Conservation (phyloP, 1,284 basidiomycete species). For the Leccinum subrobustum region DNA sequence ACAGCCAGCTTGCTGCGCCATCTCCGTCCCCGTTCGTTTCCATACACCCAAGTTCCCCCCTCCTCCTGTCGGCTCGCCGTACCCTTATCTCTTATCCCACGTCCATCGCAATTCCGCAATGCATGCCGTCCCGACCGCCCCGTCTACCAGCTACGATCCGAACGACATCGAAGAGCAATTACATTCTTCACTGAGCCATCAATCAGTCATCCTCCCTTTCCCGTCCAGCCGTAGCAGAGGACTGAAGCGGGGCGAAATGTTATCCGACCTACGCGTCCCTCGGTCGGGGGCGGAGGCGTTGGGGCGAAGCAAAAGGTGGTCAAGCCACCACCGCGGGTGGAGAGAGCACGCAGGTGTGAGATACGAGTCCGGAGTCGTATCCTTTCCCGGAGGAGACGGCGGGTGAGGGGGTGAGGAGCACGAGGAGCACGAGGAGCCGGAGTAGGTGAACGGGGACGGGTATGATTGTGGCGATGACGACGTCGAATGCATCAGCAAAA, state of each 20-base stretch:
- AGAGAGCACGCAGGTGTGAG: slow-evolving; percentile 73
- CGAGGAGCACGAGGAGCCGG: slow-evolving; percentile 38
- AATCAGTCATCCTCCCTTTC: slow-evolving; percentile 60
- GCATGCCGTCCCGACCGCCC: slow-evolving; percentile 39
- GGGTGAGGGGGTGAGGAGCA: slow-evolving; percentile 42
- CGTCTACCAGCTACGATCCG: slow-evolving; percentile 48
- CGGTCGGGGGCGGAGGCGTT: neutral
- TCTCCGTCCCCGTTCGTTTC: slow-evolving; percentile 50
- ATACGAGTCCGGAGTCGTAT: slow-evolving; percentile 74
- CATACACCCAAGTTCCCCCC: slow-evolving; percentile 45
- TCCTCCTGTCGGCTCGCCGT: slow-evolving; percentile 63
- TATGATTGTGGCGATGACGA: slow-evolving; percentile 37
- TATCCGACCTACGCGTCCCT: slow-evolving; percentile 20
- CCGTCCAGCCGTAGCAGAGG: slow-evolving; percentile 37
- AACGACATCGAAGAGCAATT: slow-evolving; percentile 65
- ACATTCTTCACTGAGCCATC: slow-evolving; percentile 73
- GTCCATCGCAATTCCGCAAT: slow-evolving; percentile 53
- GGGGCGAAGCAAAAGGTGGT: slow-evolving; percentile 31
- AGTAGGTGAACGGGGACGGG: slow-evolving; percentile 38
- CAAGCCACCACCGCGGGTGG: slow-evolving; percentile 70
- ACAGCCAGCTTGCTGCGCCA: no score
- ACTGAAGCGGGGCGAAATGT: slow-evolving; percentile 37
- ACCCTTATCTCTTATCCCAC: slow-evolving; percentile 73
- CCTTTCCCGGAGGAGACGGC: slow-evolving; percentile 56
- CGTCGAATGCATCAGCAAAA: slow-evolving; percentile 36